Conservation (phyloP, 75 land plant species). For the Azolla pinnata region DNA sequence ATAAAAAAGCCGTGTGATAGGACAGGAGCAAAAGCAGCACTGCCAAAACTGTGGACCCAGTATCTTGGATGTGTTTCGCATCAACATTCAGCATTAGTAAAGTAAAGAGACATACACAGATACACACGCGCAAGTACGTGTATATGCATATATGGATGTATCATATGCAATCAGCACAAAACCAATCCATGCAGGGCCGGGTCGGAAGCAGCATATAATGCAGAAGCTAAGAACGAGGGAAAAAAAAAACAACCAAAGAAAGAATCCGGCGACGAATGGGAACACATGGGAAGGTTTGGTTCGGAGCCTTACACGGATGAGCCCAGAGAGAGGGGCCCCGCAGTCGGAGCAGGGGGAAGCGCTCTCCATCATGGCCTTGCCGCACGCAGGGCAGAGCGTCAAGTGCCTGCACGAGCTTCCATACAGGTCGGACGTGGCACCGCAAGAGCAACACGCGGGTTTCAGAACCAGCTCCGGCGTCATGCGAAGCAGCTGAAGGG, state of each 20-base stretch:
- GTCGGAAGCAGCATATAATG: background rate
- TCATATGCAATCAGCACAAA: too few relatives aligned
- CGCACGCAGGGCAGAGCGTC: constrained; percentile 80
- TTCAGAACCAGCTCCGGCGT: constrained; percentile 61
- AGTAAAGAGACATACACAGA: too few relatives aligned
- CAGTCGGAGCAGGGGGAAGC: constrained; percentile 56
- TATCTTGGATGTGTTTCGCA: too few relatives aligned
- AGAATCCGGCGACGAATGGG: too few relatives aligned
- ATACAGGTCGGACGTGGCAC: constrained; percentile 59
- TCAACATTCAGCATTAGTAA: too few relatives aligned
- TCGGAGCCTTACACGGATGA: constrained; percentile 52
- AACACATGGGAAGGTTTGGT: too few relatives aligned
- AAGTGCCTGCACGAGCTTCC: constrained; percentile 91
- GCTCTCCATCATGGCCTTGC: constrained; percentile 63
- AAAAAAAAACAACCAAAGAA: background rate
- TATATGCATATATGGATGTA: background rate
- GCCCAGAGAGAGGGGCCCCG: constrained; percentile 46
- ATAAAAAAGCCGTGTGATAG: too few relatives aligned
- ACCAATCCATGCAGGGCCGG: too few relatives aligned
- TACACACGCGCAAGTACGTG: too few relatives aligned
- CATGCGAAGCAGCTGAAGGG: too few relatives aligned
- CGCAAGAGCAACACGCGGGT: constrained; percentile 64
- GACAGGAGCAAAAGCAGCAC: too few relatives aligned
- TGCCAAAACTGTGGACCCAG: too few relatives aligned
- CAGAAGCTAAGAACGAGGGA: background rate